Conservation (phyloP, 768 basidiomycete species). For the Calvatia gigantea region DNA sequence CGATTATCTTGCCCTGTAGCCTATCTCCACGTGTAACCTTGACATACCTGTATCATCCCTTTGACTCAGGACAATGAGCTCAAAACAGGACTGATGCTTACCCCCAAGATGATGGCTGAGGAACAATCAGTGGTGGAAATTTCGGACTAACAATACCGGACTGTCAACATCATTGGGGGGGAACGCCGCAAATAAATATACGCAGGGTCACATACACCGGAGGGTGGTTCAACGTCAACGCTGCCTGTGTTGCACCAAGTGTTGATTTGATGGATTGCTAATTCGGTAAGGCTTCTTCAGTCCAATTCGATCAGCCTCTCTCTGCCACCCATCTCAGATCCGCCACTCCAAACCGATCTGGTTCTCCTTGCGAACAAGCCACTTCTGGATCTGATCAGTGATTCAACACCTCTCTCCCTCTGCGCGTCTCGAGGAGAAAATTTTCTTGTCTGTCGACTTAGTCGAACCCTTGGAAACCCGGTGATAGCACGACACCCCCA, state of each 20-base stretch:
- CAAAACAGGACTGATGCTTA: not conserved
- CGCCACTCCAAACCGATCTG: constrained; percentile 5
- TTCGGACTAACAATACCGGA: constrained; percentile 1
- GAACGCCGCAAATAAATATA: not conserved
- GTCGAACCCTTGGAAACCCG: not conserved
- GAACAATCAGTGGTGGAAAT: constrained; percentile 5
- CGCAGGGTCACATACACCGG: not conserved
- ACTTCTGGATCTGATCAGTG: constrained; percentile 6
- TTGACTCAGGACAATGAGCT: not conserved
- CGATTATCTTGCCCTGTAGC: constrained; percentile 87
- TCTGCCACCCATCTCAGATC: constrained; percentile 10
- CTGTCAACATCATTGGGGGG: not conserved
- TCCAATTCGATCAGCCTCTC: constrained; percentile 1
- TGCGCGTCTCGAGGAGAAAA: not conserved
- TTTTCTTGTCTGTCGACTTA: not conserved
- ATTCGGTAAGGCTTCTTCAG: not conserved
- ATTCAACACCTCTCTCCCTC: not conserved
- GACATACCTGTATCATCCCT: constrained; percentile 1
- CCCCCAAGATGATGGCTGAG: not conserved
- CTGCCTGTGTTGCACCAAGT: not conserved
- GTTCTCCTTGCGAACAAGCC: constrained; percentile 1
- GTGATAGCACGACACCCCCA: not conserved
- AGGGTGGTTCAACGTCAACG: not conserved
- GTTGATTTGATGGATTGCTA: not conserved
- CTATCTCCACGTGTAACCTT: constrained; percentile 13